A percentile compares a stretch with the other conserved stretches of the same genome.
Evolutionary conservation across 176 grass and related monocot genomes (phyloP).

Genomic region (Areca catechu): DNA sequence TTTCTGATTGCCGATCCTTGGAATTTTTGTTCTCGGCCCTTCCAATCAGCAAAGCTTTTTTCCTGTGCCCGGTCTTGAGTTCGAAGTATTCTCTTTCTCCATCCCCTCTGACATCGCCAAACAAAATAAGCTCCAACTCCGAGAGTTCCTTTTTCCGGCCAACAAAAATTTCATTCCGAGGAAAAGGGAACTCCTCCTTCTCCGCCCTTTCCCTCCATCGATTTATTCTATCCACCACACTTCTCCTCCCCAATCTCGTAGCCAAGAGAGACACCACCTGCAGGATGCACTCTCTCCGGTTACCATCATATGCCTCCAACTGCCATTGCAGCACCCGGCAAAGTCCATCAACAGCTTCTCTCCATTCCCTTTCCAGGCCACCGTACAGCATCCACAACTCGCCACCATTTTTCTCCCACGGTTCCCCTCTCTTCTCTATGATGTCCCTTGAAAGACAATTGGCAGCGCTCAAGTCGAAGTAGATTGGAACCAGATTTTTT

Average conservation of each 20-base stretch:
- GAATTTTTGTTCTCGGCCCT: conserved; percentile 20
- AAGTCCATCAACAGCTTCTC: conserved; percentile 78
- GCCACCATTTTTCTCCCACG: conserved; percentile 95
- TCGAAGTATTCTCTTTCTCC: conserved; percentile 87
- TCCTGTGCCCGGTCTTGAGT: conserved; percentile 66
- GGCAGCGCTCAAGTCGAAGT: conserved; percentile 66
- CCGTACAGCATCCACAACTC: conserved; percentile 97
- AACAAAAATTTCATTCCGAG: conserved; percentile 64
- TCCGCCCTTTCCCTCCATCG: conserved; percentile 69
- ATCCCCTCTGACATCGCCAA: conserved; percentile 80
- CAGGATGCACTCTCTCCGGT: conserved; percentile 83
- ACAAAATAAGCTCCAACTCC: conserved; percentile 87
- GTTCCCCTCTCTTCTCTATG: conserved; percentile 85
- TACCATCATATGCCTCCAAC: conserved; percentile 68
- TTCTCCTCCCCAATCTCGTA: conserved; percentile 71
- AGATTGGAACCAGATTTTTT: conserved; percentile 79
- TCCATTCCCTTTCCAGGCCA: conserved; percentile 87
- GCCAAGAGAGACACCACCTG: conserved; percentile 63
- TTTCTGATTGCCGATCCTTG: conserved; percentile 27
- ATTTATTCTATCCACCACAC: conserved; percentile 79
- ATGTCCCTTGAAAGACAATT: conserved; percentile 98
- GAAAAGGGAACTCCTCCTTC: conserved; percentile 87
- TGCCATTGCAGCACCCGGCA: conserved; percentile 62
- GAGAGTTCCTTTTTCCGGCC: conserved; percentile 94
- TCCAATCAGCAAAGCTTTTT: conserved; percentile 33